phyloP scores from a whole-genome alignment of 371 early-diverging fungal species.

The Mortierella sp. region DNA sequence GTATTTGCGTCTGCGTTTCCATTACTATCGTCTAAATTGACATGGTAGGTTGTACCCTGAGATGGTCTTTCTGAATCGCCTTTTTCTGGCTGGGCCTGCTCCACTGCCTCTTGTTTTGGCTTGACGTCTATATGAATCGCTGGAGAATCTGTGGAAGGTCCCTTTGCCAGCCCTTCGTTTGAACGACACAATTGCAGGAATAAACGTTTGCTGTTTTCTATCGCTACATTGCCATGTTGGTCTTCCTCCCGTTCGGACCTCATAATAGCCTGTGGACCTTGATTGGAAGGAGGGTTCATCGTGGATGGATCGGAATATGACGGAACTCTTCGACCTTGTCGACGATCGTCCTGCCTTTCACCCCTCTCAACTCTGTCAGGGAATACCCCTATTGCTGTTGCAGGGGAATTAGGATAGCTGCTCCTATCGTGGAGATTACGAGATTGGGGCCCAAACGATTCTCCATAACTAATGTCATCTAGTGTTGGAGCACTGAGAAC shows the following conservation, averaged over 20 bases:
- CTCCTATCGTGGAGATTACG: constrained; percentile 9
- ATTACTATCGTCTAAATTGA: neutral
- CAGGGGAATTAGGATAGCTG: constrained; percentile 18
- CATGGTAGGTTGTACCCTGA: neutral
- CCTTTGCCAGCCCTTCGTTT: neutral
- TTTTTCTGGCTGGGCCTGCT: neutral
- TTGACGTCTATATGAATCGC: neutral
- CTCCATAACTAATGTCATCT: constrained; percentile 10
- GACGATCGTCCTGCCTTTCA: neutral
- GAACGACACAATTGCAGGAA: neutral
- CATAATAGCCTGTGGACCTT: neutral
- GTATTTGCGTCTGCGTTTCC: neutral
- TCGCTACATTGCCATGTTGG: neutral
- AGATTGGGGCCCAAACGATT: constrained; percentile 6
- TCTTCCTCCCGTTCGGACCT: neutral
- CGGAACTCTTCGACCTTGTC: neutral
- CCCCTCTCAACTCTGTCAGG: neutral
- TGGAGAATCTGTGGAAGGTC: neutral
- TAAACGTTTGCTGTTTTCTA: neutral
- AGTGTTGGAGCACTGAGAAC: constrained; percentile 25
- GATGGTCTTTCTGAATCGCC: neutral
- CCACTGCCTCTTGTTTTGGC: neutral
- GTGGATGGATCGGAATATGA: neutral
- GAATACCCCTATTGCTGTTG: neutral
- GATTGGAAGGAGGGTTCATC: neutral